A percentile compares a stretch with the other conserved stretches of the same genome.
These are phyloP conservation scores for Celoporthe dispersa DNA, from an alignment of 2,329 filamentous ascomycete genomes.

Conservation along the genomic window DNA sequence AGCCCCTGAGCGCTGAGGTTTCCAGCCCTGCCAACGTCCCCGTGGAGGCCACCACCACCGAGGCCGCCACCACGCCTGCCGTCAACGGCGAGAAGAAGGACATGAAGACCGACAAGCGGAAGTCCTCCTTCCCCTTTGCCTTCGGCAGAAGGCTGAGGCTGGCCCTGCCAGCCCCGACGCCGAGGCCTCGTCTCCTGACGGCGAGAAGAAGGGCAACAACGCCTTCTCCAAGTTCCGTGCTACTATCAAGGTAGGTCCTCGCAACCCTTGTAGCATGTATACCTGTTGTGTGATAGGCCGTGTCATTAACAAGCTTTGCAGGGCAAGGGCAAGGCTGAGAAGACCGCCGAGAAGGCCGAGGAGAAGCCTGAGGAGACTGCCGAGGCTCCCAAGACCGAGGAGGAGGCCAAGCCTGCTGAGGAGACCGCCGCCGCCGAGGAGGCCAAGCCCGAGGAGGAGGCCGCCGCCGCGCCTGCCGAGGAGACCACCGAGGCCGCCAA, in stretches of 20 bases:
- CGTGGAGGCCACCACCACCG: constrained; percentile 52
- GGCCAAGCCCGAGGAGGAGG: constrained; percentile 35
- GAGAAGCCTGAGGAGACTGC: constrained; percentile 43
- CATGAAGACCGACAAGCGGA: constrained; percentile 77
- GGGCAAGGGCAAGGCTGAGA: constrained; percentile 45
- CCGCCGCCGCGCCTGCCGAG: constrained; percentile 41
- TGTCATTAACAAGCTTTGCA: constrained; percentile 15
- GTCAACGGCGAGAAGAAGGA: constrained; percentile 65
- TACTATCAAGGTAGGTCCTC: constrained; percentile 50
- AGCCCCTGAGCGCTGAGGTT: constrained; percentile 61
- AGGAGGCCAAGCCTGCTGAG: constrained; percentile 34
- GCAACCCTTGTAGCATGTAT: not conserved
- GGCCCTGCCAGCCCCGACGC: constrained; percentile 56
- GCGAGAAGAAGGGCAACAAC: constrained; percentile 61
- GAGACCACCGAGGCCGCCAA: constrained; percentile 36
- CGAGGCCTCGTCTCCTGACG: constrained; percentile 46
- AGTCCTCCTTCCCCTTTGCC: constrained; percentile 76
- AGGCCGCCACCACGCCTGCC: constrained; percentile 44
- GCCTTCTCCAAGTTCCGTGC: constrained; percentile 65
- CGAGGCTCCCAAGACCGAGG: constrained; percentile 37
- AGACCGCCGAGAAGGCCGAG: constrained; percentile 48
- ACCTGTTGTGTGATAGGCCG: not conserved
- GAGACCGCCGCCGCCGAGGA: constrained; percentile 40
- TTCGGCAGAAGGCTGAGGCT: constrained; percentile 71
- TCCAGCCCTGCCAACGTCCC: constrained; percentile 51